Base-by-base conservation (phyloP, 257 asterid genomes). In the Gentiana dahurica region DNA sequence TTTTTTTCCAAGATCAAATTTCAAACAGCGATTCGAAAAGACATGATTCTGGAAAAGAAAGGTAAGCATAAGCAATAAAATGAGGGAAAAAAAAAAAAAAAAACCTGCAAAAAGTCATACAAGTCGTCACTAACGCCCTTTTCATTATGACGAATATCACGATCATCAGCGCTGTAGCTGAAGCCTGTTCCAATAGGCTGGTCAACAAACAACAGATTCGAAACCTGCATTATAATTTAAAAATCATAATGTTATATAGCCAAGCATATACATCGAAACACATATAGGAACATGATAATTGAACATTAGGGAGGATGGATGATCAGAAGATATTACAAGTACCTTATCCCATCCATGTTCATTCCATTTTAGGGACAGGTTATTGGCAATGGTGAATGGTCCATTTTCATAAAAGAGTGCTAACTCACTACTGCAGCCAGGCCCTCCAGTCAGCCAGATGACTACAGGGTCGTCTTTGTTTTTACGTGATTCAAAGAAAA, bases 361-460 rank as follows among this genome's bases (percentile, higher is more conserved):
- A 66, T 87, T 90, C 83, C 76, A 62, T 63, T 63, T 77, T 61
- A 90, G 98, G 49, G 98, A 81, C 68, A 87, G 60, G 50, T 90
- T 81, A 44, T 79, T 68, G 39, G 94, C 76, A 65, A 90, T 76
- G 34, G 64, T 54, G 76, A 84, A 90, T 56, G 98, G 98, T 12
- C 98, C 98, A 76, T 90, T 90, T 74, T 90, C 98, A 57, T 84
- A 87, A 78, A 90, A 90, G 58, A 87, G 94, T 50, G 95, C 98
- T 87, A 84, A 75, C 76, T 90, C 98, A 65, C 98, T 87, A 76
- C 96, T 81, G 75, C 98, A 90, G 55, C 98, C 98, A 59, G 98
- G 98, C 15, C 98, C 98, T 58, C 96, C 96, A 57, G 96, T 90
- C 79, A 90, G 72, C 98, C 98, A 90, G 77, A 90, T 90, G 54